Conservation (phyloP, 1,284 basidiomycete species). For the Sanghuangporus weigelae region DNA sequence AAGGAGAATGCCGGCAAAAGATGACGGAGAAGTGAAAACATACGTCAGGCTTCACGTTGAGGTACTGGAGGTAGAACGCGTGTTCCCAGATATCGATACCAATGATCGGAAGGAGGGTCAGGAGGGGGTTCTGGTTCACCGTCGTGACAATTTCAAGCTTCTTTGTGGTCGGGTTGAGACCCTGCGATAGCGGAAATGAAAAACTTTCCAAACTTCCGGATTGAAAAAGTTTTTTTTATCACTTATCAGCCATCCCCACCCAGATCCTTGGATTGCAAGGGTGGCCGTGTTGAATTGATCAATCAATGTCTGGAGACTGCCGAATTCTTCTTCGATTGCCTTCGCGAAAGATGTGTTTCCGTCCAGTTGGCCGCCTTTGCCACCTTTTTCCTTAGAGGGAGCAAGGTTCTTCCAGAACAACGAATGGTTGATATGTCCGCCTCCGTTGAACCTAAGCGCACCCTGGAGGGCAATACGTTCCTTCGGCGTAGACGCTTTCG, state of each 20-base stretch:
- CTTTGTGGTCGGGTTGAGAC: constrained; percentile 55
- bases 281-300: constrained; percentile 72
- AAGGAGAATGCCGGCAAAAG: neutral
- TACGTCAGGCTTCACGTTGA: constrained; percentile 69
- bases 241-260: constrained; percentile 90
- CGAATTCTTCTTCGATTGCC: constrained; percentile 63
- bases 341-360: constrained; percentile 59
- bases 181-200: constrained; percentile 35
- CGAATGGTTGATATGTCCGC: constrained; percentile 84
- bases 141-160: constrained; percentile 75
- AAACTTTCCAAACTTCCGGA: neutral
- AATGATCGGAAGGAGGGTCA: constrained; percentile 71
- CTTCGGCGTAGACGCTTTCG: constrained; percentile 58
- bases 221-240: neutral
- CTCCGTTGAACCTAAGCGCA: constrained; percentile 70
- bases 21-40: constrained; percentile 23
- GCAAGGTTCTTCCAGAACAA: constrained; percentile 93
- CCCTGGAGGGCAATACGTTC: constrained; percentile 75
- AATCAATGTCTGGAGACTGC: constrained; percentile 64
- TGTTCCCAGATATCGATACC: constrained; percentile 91
- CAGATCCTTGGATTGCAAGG: constrained; percentile 82
- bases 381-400: constrained; percentile 43
- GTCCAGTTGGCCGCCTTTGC: constrained; percentile 56
- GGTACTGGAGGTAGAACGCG: constrained; percentile 75
- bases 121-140: constrained; percentile 86